A percentile compares a stretch with the other conserved stretches of the same genome.
Evolutionary conservation across 140 eudicot genomes (phyloP).

Genomic region (Stevia rebaudiana): DNA sequence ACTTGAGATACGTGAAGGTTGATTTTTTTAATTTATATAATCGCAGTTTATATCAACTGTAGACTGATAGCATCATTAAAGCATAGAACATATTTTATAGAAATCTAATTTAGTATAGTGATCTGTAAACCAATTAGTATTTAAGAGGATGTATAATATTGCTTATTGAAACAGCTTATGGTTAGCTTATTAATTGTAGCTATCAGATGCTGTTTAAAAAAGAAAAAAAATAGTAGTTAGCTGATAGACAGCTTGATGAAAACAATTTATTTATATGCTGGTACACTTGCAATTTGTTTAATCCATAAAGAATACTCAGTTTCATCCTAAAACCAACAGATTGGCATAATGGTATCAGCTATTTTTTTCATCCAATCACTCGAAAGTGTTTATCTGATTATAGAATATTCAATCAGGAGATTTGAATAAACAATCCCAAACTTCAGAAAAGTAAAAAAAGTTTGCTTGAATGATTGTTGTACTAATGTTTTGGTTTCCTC

Average conservation of each 20-base stretch:
- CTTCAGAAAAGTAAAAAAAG: background rate
- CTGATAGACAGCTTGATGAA: background rate
- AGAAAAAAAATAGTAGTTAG: no score
- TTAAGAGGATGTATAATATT: no score
- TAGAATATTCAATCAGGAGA: background rate
- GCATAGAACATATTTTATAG: background rate
- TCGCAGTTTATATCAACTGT: background rate
- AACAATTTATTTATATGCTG: background rate
- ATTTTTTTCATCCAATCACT: background rate
- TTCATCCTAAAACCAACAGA: background rate
- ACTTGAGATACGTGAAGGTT: background rate
- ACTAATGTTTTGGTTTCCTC: background rate
- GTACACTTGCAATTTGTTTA: background rate
- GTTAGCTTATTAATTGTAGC: no score
- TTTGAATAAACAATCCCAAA: background rate
- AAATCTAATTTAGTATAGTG: no score
- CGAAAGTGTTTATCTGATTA: background rate
- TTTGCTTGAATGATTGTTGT: constrained; percentile 4
- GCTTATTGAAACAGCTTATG: background rate
- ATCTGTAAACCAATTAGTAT: no score
- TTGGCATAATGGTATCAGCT: background rate
- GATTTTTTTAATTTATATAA: background rate
- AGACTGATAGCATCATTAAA: background rate
- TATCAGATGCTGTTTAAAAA: no score
- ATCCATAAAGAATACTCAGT: background rate